Conservation (phyloP, 495 filamentous ascomycete species). For the Penicillium taxi region DNA sequence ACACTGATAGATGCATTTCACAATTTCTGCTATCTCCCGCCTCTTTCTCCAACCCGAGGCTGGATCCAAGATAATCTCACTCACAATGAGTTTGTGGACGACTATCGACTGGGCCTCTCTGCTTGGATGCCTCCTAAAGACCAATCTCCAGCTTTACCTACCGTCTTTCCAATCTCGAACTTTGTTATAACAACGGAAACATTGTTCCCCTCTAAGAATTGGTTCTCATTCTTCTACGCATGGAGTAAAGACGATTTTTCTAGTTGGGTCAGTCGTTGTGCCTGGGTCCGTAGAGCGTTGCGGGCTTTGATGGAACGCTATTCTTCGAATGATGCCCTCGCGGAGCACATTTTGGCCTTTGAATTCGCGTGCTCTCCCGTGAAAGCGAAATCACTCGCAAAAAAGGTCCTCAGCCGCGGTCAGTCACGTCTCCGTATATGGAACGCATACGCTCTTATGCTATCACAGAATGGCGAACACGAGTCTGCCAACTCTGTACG, state of each 20-base stretch:
- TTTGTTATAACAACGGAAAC: conserved; percentile 32
- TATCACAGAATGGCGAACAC: conserved; percentile 51
- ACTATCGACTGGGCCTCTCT: conserved; percentile 15
- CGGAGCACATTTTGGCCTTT: conserved; percentile 65
- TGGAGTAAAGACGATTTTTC: conserved; percentile 29
- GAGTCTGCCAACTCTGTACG: too few relatives aligned
- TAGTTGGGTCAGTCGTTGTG: too few relatives aligned
- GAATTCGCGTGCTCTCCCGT: conserved; percentile 49
- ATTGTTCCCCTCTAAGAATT: conserved; percentile 28
- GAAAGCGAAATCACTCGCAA: conserved; percentile 57
- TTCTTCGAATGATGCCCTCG: conserved; percentile 44
- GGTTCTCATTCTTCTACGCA: conserved; percentile 37
- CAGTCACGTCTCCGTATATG: conserved; percentile 61
- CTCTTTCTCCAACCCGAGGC: conserved; percentile 18
- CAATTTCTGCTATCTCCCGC: conserved; percentile 62
- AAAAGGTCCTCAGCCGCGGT: conserved; percentile 56
- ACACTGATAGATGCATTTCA: conserved; percentile 59
- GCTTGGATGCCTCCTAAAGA: conserved; percentile 19
- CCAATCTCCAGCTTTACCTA: conserved; percentile 10
- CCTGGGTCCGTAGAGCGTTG: conserved; percentile 48
- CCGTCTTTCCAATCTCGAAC: conserved; percentile 24
- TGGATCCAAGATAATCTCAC: conserved; percentile 42
- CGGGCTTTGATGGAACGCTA: conserved; percentile 43
- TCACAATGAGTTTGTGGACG: conserved; percentile 35
- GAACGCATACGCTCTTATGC: conserved; percentile 68